Base-by-base conservation (phyloP, 192 early-diverging fungal genomes). In the Coemansia sp. region DNA sequence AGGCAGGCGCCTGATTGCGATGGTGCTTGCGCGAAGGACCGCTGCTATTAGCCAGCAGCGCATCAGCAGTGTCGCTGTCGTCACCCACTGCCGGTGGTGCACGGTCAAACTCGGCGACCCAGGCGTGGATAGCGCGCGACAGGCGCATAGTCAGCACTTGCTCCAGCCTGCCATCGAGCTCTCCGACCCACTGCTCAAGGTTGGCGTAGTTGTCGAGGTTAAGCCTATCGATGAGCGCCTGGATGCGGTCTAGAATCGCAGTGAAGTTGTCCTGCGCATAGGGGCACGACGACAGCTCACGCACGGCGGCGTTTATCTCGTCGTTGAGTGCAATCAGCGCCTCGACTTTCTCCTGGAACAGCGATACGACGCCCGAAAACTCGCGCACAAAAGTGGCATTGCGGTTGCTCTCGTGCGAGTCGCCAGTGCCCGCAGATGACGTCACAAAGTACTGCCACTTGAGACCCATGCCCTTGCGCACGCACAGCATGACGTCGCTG, bases 301-400 rank as follows among this genome's bases (percentile, higher is more conserved):
- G 92, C n/a, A 97, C 88, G 20, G 88, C 78, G 22, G 86, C 78
- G 38, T 89, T 87, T 47, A 99, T 95, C 49, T 95, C 91, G 57
- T 94, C 94, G 74, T 93, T 90, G 52, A 94, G 89, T 20, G 85
- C 44, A 36, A 99, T 91, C 46, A 97, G 88, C 2, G 89, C 74
- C 70, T 92, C 93, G 13, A 94, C 93, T 77, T 99, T 99, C 55
- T 98, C 97, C 80, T 98, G 96, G 87, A 96, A 98, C n/a, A 91
- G 82, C 18, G 92, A 90, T 0, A 99, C 96, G 4, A 90, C 87
- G 8, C 87, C 85, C 2, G 96, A 94, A 85, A 99, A 97, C 65
- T 98, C 96, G 55, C 94, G 89, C 18, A 99, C 98, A 88, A 97
- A 99, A 57, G 87, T 87, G 2, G 96, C 91, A 70, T 97, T 93